phyloP scores from a whole-genome alignment of 176 grass and related monocot genomes.

The Oryza glaberrima region DNA sequence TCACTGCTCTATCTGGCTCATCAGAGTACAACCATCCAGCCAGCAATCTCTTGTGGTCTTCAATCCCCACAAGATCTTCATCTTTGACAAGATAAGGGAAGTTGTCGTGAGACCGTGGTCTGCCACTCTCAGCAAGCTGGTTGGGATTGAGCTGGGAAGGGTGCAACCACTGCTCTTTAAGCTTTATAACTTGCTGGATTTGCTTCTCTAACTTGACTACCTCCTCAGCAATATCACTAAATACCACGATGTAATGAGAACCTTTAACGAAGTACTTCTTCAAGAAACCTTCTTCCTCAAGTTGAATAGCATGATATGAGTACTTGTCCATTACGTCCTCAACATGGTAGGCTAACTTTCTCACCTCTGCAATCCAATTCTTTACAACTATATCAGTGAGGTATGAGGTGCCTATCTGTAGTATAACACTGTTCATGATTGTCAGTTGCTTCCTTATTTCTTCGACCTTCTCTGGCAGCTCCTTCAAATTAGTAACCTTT shows the following conservation, averaged over 20 bases:
- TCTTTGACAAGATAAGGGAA: no score
- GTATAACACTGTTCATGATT: no score
- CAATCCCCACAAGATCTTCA: no score
- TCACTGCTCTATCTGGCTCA: no score
- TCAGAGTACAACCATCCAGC: no score
- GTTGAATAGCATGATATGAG: slow-evolving; percentile 28
- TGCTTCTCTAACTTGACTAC: neutral
- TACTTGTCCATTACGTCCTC: slow-evolving; percentile 42
- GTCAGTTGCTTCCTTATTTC: no score
- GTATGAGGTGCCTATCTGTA: no score
- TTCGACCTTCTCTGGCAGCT: no score
- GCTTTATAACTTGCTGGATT: neutral
- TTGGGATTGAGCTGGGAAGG: neutral
- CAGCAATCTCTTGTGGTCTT: no score
- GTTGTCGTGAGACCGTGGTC: no score
- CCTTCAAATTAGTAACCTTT: no score
- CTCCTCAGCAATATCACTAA: neutral
- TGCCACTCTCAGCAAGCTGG: no score
- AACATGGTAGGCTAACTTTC: slow-evolving; percentile 28
- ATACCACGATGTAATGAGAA: neutral
- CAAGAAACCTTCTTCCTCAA: slow-evolving; percentile 14
- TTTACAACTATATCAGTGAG: neutral
- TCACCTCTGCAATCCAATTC: slow-evolving; percentile 24
- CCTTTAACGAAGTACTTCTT: neutral
- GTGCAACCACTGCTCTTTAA: neutral